Evolutionary conservation across 1,284 basidiomycete species (phyloP).

Genomic region (Pyrrhoderma noxium): DNA sequence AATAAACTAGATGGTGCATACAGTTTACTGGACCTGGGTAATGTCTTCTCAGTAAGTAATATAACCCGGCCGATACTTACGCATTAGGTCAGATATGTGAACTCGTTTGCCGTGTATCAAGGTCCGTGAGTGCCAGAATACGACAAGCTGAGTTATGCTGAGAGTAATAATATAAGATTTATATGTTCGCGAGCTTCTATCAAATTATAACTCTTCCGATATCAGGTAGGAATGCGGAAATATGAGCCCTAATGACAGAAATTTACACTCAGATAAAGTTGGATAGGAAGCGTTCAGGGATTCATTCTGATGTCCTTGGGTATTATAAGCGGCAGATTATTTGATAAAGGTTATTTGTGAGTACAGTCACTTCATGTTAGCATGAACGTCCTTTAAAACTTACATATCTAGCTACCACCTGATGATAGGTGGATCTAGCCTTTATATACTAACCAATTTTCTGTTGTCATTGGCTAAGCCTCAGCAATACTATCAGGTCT

Average conservation of each 20-base stretch:
- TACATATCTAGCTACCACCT: slow-evolving; percentile 28
- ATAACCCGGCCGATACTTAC: background rate
- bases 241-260: background rate
- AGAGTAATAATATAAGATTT: slow-evolving; percentile 1
- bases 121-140: background rate
- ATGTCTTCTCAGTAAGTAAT: background rate
- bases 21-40: slow-evolving; percentile 14
- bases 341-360: slow-evolving; percentile 16
- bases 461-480: slow-evolving; percentile 37
- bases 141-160: background rate
- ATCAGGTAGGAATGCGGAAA: slow-evolving; percentile 8
- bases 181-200: slow-evolving; percentile 15
- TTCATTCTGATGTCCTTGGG: slow-evolving; percentile 13
- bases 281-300: slow-evolving; percentile 15
- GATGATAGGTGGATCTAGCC: slow-evolving; percentile 30
- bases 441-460: slow-evolving; percentile 33
- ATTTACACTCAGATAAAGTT: slow-evolving; percentile 2
- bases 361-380: background rate
- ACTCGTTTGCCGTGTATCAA: slow-evolving; percentile 15
- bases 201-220: slow-evolving; percentile 7
- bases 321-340: slow-evolving; percentile 11
- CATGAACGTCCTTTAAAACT: background rate
- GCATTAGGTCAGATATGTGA: slow-evolving; percentile 8
- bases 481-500: slow-evolving; percentile 36
- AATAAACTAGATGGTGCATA: slow-evolving; percentile 12